Base-by-base conservation (phyloP, 1,284 basidiomycete species). In the Ganoderma leucocontextum region DNA sequence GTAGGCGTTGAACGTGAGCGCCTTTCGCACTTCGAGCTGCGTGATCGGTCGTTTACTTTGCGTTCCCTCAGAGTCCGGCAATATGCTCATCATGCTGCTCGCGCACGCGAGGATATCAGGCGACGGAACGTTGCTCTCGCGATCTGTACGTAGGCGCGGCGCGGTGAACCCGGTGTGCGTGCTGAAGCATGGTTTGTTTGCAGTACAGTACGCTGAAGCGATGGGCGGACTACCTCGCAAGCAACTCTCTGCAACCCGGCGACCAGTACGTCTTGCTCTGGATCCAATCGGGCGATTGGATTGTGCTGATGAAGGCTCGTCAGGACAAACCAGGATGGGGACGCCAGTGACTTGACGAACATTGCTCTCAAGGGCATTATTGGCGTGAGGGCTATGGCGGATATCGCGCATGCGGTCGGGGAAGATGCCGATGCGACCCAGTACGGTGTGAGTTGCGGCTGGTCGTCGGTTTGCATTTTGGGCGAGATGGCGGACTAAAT, bases 361-460 rank as follows among this genome's bases (percentile, higher is more conserved):
- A 83, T 92, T n/a, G 91, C 91, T 1, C 89, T 93, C 79, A 93
- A 93, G 47, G 76, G 91, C 7, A 91, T 92, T 67, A 80, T 90
- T 60, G 91, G 89, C 25, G 91, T 93, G 75, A 86, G 84, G 70
- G 89, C 85, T 12, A 91, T 92, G 89, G 81, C 86, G 0, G 81
- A 87, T 66, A 89, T 92, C 49, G 83, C 83, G 1, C 74, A 78
- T 2, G 75, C 86, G n/a, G 71, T 90, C 9, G 89, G 87, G 0
- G 78, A 89, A 65, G 78, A 74, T 0, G 77, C 76, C 10, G 82
- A 82, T 69, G 82, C 83, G 39, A 75, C 79, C 7, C 86, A 87
- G 70, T 92, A 89, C 44, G 78, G 80, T 19, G 86, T 86, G 71
- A 71, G 84, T 74, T 13, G 9, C 44, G 2, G 19, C 19, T 53